Percentiles rank a stretch among this genome's conserved stretches.
These are phyloP conservation scores for Exophiala spinifera DNA, from an alignment of 2,329 filamentous ascomycete genomes.

Conservation along the genomic window DNA sequence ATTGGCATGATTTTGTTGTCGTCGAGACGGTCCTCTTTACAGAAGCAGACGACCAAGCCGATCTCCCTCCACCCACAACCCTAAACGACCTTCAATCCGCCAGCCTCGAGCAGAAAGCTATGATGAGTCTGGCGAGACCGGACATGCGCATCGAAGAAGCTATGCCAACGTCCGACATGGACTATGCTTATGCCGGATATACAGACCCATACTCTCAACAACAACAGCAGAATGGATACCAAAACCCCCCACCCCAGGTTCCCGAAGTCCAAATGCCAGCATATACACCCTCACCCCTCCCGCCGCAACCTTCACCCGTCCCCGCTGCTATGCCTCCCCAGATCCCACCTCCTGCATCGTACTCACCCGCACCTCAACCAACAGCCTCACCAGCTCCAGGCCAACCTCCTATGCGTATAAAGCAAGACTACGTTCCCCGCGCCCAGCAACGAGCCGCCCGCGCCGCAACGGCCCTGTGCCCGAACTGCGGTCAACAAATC, in stretches of 20 bases:
- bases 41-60: slow-evolving; percentile 78
- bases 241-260: slow-evolving; percentile 33
- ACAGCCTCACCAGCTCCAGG: slow-evolving; percentile 51
- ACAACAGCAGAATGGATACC: slow-evolving; percentile 34
- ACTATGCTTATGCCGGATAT: slow-evolving; percentile 48
- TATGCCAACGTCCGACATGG: slow-evolving; percentile 72
- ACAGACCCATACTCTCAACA: slow-evolving; percentile 42
- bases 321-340: slow-evolving; percentile 17
- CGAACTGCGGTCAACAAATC: slow-evolving; percentile 89
- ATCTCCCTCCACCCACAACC: slow-evolving; percentile 83
- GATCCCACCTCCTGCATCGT: slow-evolving; percentile 1
- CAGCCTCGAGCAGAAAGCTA: slow-evolving; percentile 91
- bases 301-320: slow-evolving; percentile 32
- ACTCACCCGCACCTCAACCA: slow-evolving; percentile 48
- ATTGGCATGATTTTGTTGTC: slow-evolving; percentile 97
- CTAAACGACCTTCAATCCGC: slow-evolving; percentile 90
- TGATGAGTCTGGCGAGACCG: slow-evolving; percentile 73
- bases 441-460: slow-evolving; percentile 68
- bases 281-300: slow-evolving; percentile 32
- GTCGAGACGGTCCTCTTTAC: slow-evolving; percentile 93
- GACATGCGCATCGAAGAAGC: slow-evolving; percentile 90
- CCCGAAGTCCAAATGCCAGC: slow-evolving; percentile 31
- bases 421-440: slow-evolving; percentile 86
- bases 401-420: slow-evolving; percentile 70
- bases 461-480: slow-evolving; percentile 69